Evolutionary conservation across 108 stramenopile genomes (phyloP).

Genomic region (Cyclotella choctawhatcheeana): DNA sequence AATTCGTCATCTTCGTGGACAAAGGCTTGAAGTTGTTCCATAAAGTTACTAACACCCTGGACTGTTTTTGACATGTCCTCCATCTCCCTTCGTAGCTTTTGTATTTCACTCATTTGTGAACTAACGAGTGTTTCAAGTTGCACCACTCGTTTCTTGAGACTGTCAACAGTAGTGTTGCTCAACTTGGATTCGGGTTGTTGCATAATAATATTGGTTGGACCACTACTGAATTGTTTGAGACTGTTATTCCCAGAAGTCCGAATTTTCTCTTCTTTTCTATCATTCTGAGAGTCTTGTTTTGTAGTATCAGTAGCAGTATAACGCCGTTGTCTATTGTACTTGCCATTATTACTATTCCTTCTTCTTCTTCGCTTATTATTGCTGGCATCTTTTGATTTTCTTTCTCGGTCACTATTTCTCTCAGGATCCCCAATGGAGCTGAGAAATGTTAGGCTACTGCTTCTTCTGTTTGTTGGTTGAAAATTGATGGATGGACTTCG

Average conservation of each 20-base stretch:
- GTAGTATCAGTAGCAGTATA: background rate
- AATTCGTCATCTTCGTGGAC: conserved; percentile 11
- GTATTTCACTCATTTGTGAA: conserved; percentile 71
- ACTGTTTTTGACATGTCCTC: conserved; percentile 58
- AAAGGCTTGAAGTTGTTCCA: conserved; percentile 33
- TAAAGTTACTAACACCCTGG: conserved; percentile 60
- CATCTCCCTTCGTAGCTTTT: conserved; percentile 69
- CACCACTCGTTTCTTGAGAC: conserved; percentile 56
- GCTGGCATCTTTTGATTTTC: background rate
- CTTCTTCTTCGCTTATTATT: conserved; percentile 2
- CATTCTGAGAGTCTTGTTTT: background rate
- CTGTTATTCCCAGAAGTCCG: conserved; percentile 18
- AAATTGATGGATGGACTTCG: background rate
- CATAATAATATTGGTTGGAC: background rate
- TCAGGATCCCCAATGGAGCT: background rate
- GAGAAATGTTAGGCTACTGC: background rate
- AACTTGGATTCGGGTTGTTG: background rate
- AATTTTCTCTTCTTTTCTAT: background rate
- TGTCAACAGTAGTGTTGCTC: conserved; percentile 18
- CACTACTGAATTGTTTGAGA: conserved; percentile 48
- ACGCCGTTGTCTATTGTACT: background rate
- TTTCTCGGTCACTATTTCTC: conserved; percentile 2
- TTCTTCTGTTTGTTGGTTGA: background rate
- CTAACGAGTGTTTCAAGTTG: conserved; percentile 78
- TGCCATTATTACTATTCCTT: background rate